These are phyloP conservation scores for Entophlyctis luteolus DNA, from an alignment of 192 early-diverging fungal genomes.

Conservation along the genomic window DNA sequence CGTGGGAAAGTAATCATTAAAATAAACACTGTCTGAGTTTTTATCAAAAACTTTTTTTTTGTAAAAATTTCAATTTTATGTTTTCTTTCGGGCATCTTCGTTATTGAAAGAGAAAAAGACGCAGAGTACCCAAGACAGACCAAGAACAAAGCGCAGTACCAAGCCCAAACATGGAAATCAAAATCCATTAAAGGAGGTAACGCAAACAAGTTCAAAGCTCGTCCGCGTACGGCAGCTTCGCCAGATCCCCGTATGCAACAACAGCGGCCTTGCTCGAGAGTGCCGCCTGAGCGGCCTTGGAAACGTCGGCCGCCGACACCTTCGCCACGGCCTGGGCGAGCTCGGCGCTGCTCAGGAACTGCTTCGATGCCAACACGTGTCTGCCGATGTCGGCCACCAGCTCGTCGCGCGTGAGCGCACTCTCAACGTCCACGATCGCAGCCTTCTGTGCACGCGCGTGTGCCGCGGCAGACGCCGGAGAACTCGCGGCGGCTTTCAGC, in stretches of 20 bases:
- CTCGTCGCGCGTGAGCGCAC: conserved; percentile 22
- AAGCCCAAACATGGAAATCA: no score
- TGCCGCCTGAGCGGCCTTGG: conserved; percentile 57
- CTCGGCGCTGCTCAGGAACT: conserved; percentile 44
- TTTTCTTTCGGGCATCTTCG: no score
- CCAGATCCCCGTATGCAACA: conserved; percentile 71
- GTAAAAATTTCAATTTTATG: no score
- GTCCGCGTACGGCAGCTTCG: conserved; percentile 71
- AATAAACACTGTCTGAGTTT: no score
- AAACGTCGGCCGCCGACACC: conserved; percentile 59
- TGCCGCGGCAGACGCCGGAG: conserved; percentile 28
- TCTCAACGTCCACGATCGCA: conserved; percentile 48
- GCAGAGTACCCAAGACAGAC: no score
- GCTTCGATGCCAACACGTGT: conserved; percentile 24
- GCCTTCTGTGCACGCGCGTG: conserved; percentile 47
- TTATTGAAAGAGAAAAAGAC: no score
- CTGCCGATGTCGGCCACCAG: conserved; percentile 33
- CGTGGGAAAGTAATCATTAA: no score
- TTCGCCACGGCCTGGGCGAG: conserved; percentile 60
- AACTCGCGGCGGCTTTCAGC: conserved; percentile 41
- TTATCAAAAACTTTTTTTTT: no score
- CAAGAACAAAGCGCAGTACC: no score
- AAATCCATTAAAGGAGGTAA: no score
- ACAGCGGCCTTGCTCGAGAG: conserved; percentile 69
- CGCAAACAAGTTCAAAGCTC: no score